These are phyloP conservation scores for Agaricus blazei DNA, from an alignment of 768 basidiomycete genomes.

Conservation along the genomic window DNA sequence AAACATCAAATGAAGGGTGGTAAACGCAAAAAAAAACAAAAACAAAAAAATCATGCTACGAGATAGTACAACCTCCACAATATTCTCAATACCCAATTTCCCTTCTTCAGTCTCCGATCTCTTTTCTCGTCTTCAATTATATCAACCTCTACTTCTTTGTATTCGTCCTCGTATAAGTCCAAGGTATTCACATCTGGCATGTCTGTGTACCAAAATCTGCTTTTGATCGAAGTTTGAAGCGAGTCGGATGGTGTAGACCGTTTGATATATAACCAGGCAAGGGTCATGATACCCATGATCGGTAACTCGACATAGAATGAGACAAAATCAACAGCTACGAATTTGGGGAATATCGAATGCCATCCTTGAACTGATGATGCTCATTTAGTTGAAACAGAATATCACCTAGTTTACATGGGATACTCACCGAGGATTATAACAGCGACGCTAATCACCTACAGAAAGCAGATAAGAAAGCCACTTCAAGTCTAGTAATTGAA, in stretches of 20 bases:
- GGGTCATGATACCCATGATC: constrained; percentile 57
- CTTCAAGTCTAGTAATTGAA: neutral
- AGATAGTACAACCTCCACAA: constrained; percentile 59
- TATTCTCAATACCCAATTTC: constrained; percentile 27
- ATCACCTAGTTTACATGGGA: neutral
- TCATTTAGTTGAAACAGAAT: neutral
- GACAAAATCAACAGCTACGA: constrained; percentile 62
- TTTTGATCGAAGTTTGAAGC: constrained; percentile 11
- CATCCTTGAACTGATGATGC: constrained; percentile 70
- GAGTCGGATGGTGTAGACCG: constrained; percentile 1
- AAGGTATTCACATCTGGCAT: constrained; percentile 57
- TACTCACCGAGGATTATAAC: constrained; percentile 59
- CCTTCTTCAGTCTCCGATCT: constrained; percentile 26
- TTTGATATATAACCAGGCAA: constrained; percentile 11
- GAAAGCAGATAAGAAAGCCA: neutral
- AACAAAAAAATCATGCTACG: constrained; percentile 33
- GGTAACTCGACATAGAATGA: constrained; percentile 81
- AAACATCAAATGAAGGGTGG: too few relatives aligned
- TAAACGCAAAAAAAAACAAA: too few relatives aligned
- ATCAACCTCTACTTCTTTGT: constrained; percentile 41
- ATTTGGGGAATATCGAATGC: constrained; percentile 71
- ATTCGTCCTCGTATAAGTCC: constrained; percentile 57
- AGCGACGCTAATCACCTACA: constrained; percentile 46
- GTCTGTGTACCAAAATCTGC: constrained; percentile 36
- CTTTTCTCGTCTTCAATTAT: constrained; percentile 37